These are phyloP conservation scores for Xylariaceae sp. DNA, from an alignment of 2,329 filamentous ascomycete species.

Conservation along the genomic window DNA sequence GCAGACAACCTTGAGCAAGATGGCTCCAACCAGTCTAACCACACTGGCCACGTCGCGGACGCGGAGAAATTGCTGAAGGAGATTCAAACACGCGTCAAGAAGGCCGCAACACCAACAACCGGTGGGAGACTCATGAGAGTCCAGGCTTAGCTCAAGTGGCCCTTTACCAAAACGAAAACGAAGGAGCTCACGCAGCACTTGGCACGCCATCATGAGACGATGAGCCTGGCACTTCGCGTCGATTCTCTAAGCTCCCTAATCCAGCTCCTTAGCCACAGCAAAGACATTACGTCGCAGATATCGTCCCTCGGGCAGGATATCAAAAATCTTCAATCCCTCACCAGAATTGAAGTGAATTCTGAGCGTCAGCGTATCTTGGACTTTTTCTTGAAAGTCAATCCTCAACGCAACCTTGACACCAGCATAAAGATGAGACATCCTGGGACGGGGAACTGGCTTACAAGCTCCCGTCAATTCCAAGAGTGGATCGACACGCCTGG, in stretches of 20 bases:
- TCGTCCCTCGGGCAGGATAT: conserved; percentile 2
- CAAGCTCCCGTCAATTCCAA: conserved; percentile 11
- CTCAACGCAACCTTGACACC: conserved; percentile 20
- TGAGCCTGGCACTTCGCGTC: conserved; percentile 20
- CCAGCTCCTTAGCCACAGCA: conserved; percentile 5
- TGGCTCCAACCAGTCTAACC: conserved; percentile 4
- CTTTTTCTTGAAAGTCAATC: conserved; percentile 22
- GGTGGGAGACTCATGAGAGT: conserved; percentile 2
- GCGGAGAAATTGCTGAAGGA: conserved; percentile 12
- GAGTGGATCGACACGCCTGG: conserved; percentile 17
- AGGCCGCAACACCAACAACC: conserved; percentile 5
- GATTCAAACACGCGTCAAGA: conserved; percentile 16
- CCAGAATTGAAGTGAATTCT: conserved; percentile 13
- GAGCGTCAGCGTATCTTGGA: conserved; percentile 13
- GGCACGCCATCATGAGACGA: conserved; percentile 16
- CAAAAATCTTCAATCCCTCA: conserved; percentile 15
- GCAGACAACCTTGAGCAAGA: conserved; percentile 17
- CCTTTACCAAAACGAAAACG: conserved; percentile 19
- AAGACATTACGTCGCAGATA: conserved; percentile 2
- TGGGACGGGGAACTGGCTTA: conserved; percentile 22
- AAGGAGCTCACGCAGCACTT: conserved; percentile 20
- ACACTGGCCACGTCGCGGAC: conserved; percentile 16
- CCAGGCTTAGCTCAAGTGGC: conserved; percentile 19
- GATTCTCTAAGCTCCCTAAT: conserved; percentile 17
- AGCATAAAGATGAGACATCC: conserved; percentile 21